Evolutionary conservation across 108 stramenopile species (phyloP).

Genomic region (Schizochytrium sp.): DNA sequence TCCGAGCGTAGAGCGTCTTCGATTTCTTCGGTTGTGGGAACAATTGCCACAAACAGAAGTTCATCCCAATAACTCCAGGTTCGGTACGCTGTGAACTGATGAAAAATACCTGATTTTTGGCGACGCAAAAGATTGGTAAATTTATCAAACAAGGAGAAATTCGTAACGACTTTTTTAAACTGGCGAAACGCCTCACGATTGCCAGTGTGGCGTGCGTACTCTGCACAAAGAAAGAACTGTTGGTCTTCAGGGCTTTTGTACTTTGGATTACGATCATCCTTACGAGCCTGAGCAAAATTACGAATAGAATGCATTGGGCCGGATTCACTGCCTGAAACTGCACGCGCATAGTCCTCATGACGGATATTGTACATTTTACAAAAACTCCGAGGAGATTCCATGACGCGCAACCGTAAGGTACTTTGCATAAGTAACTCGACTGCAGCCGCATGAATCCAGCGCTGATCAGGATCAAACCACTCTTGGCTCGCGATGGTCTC

Average conservation of each 20-base stretch:
- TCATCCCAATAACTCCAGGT: conserved; percentile 71
- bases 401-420: background rate
- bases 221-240: conserved; percentile 60
- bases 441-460: conserved; percentile 69
- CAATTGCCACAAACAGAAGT: conserved; percentile 62
- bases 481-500: conserved; percentile 64
- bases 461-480: conserved; percentile 68
- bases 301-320: background rate
- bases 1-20: background rate
- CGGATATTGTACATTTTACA: conserved; percentile 48
- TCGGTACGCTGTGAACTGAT: conserved; percentile 63
- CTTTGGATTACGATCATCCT: conserved; percentile 48
- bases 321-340: conserved; percentile 33
- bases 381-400: conserved; percentile 22
- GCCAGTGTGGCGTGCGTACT: conserved; percentile 55
- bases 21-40: conserved; percentile 9
- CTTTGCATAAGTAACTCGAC: conserved; percentile 66
- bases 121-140: conserved; percentile 52
- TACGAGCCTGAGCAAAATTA: conserved; percentile 53
- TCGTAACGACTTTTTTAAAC: conserved; percentile 58
- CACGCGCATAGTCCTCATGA: conserved; percentile 28
- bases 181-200: conserved; percentile 42
- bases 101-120: conserved; percentile 63
- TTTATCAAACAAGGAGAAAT: conserved; percentile 59
- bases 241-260: conserved; percentile 64